These are phyloP conservation scores for Ceratobasidium theobromae DNA, from an alignment of 1,284 basidiomycete genomes.

Conservation along the genomic window DNA sequence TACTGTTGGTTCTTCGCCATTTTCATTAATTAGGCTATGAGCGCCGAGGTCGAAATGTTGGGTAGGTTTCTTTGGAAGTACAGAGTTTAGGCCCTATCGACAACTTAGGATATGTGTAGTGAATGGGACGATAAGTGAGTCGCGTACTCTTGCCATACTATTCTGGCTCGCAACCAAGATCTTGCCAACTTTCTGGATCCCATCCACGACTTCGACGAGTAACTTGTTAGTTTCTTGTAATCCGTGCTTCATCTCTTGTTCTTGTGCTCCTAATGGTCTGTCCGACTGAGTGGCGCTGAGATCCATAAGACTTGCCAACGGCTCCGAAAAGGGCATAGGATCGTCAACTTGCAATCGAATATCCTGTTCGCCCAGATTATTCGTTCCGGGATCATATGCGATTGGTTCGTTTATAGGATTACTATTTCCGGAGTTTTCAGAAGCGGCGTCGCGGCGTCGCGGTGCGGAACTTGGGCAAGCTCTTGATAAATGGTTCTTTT, in stretches of 20 bases:
- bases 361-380: too few relatives aligned
- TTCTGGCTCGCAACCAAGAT: neutral
- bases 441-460: too few relatives aligned
- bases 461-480: too few relatives aligned
- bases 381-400: too few relatives aligned
- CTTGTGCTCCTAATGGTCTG: too few relatives aligned
- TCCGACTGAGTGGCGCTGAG: too few relatives aligned
- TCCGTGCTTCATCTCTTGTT: neutral
- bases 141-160: neutral
- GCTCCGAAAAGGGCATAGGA: too few relatives aligned
- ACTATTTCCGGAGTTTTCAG: too few relatives aligned
- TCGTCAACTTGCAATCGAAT: too few relatives aligned
- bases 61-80: neutral
- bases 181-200: neutral
- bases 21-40: neutral
- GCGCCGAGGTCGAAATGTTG: neutral
- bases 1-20: neutral
- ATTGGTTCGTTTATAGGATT: too few relatives aligned
- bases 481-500: too few relatives aligned
- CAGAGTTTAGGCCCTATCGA: neutral
- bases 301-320: too few relatives aligned
- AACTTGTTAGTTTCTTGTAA: neutral
- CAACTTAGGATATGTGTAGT: neutral
- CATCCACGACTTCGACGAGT: neutral
- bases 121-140: neutral